Conservation (phyloP, 164 flowering plant genomes). For the Euptelea pleiosperma region DNA sequence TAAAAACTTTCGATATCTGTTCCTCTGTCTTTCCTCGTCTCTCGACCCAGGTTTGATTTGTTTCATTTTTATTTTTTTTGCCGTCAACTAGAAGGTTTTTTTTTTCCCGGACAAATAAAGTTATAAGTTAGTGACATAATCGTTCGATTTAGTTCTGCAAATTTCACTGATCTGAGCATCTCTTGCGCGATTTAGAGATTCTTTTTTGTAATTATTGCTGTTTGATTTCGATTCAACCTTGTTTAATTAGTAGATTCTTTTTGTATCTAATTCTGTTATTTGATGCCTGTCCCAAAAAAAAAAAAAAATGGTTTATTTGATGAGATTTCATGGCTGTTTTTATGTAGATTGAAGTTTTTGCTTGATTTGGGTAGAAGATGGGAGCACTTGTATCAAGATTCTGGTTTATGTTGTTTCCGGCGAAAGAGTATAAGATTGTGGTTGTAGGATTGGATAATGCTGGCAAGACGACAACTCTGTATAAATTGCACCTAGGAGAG, state of each 20-base stretch:
- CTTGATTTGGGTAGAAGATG: constrained; percentile 34
- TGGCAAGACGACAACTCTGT: constrained; percentile 96
- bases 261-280: no score
- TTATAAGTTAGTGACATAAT: no score
- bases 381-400: constrained; percentile 76
- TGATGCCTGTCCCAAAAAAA: no score
- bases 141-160: background rate
- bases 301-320: background rate
- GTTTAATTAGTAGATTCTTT: no score
- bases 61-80: no score
- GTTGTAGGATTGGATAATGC: constrained; percentile 98
- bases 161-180: constrained; percentile 3
- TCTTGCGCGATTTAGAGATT: no score
- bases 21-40: background rate
- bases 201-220: no score
- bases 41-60: background rate
- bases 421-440: constrained; percentile 92
- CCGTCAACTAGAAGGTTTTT: no score
- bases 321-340: background rate
- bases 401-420: constrained; percentile 97
- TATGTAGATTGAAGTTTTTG: background rate
- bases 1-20: background rate
- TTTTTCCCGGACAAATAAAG: no score
- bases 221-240: no score
- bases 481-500: constrained; percentile 94